phyloP scores from a whole-genome alignment of 2,329 filamentous ascomycete species.

The Fusarium sp. region DNA sequence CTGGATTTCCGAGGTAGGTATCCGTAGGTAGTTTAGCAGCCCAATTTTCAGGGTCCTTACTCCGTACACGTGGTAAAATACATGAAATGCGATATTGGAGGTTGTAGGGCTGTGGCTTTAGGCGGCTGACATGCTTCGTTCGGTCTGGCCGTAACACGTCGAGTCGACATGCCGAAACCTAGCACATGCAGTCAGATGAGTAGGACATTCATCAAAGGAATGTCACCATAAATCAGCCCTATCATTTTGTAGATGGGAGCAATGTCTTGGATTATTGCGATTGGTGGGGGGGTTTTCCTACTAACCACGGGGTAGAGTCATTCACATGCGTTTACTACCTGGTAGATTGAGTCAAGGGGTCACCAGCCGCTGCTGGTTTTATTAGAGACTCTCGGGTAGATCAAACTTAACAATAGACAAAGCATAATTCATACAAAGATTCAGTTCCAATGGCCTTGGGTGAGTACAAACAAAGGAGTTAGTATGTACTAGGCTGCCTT shows the following conservation, averaged over 20 bases:
- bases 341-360: background rate
- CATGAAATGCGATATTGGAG: background rate
- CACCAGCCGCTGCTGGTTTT: background rate
- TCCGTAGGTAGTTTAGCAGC: background rate
- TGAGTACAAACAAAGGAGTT: background rate
- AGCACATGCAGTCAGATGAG: slow-evolving; percentile 35
- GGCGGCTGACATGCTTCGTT: slow-evolving; percentile 35
- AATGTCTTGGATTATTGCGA: slow-evolving; percentile 9
- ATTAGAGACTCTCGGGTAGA: background rate
- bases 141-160: slow-evolving; percentile 23
- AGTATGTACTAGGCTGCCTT: background rate
- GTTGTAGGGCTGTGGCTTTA: slow-evolving; percentile 26
- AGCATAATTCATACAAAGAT: background rate
- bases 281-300: background rate
- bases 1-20: background rate
- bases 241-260: background rate
- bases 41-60: slow-evolving; percentile 6
- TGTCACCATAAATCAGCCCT: slow-evolving; percentile 13
- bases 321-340: background rate
- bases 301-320: background rate
- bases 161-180: background rate
- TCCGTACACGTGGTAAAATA: background rate
- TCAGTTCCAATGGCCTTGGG: background rate
- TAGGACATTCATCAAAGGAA: background rate
- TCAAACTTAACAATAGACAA: background rate